Conservation (phyloP, 495 filamentous ascomycete genomes). For the Trichocladium uniseriatum region DNA sequence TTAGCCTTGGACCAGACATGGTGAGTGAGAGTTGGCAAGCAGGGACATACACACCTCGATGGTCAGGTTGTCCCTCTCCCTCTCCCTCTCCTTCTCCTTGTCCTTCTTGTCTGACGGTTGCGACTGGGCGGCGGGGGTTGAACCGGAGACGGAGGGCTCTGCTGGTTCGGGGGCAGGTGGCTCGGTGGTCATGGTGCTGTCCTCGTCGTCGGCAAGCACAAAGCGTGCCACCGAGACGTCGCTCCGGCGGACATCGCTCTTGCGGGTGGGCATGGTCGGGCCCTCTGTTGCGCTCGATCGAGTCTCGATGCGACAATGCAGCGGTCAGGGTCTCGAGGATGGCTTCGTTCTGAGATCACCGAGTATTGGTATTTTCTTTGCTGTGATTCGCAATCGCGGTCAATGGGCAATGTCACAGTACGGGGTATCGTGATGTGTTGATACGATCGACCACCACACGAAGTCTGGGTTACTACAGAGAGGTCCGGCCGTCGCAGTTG, state of each 20-base stretch:
- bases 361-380: too few relatives aligned
- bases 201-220: slow-evolving; percentile 31
- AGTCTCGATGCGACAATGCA: background rate
- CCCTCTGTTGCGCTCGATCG: background rate
- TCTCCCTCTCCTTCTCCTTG: slow-evolving; percentile 23
- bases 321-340: background rate
- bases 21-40: too few relatives aligned
- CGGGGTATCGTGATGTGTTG: too few relatives aligned
- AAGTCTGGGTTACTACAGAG: too few relatives aligned
- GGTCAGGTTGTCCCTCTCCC: slow-evolving; percentile 25
- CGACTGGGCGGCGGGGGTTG: background rate
- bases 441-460: too few relatives aligned
- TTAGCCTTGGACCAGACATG: too few relatives aligned
- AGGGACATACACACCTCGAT: too few relatives aligned
- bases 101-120: slow-evolving; percentile 6
- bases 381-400: too few relatives aligned
- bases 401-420: too few relatives aligned
- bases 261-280: slow-evolving; percentile 29
- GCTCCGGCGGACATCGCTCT: slow-evolving; percentile 31
- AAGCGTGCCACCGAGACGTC: slow-evolving; percentile 37
- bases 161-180: slow-evolving; percentile 14
- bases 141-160: slow-evolving; percentile 2
- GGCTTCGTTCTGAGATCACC: too few relatives aligned
- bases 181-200: slow-evolving; percentile 18
- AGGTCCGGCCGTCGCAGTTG: background rate